These are phyloP conservation scores for Talaromyces amestolkiae DNA, from an alignment of 2,329 filamentous ascomycete species.

Conservation along the genomic window DNA sequence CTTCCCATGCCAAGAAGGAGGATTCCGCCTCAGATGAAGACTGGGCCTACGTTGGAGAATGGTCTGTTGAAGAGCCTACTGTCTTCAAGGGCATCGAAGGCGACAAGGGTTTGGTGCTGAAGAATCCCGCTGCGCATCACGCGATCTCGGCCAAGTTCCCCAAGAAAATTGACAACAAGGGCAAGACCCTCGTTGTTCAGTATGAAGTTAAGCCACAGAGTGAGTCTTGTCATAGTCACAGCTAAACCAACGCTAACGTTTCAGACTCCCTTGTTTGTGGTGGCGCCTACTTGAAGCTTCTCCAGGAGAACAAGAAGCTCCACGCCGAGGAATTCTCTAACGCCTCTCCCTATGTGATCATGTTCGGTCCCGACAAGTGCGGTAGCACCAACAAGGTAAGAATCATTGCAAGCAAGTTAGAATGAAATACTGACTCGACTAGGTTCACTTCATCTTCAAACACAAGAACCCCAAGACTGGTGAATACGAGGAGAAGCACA, in stretches of 20 bases:
- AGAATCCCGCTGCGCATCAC: constrained; percentile 97
- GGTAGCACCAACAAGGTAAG: constrained; percentile 95
- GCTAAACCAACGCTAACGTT: constrained; percentile 29
- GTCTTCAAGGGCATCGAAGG: constrained; percentile 89
- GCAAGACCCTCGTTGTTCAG: constrained; percentile 93
- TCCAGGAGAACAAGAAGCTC: constrained; percentile 95
- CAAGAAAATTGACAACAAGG: constrained; percentile 95
- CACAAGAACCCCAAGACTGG: constrained; percentile 99
- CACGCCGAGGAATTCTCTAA: constrained; percentile 98
- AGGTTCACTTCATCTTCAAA: constrained; percentile 93
- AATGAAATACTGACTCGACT: constrained; percentile 20
- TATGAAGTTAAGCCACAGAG: constrained; percentile 99
- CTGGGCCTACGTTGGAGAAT: constrained; percentile 96
- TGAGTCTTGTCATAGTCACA: constrained; percentile 50
- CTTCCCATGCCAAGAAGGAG: constrained; percentile 95
- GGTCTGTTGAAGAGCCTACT: constrained; percentile 90
- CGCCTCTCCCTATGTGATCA: constrained; percentile 95
- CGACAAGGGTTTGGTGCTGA: constrained; percentile 95
- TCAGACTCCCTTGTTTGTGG: constrained; percentile 92
- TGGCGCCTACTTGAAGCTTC: constrained; percentile 98
- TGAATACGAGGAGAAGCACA: constrained; percentile 99
- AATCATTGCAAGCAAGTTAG: background rate
- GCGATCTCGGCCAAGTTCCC: constrained; percentile 99
- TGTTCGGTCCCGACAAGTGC: constrained; percentile 99
- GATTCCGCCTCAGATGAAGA: constrained; percentile 77